Conservation (phyloP, 768 basidiomycete genomes). For the Lactarius evosmus region DNA sequence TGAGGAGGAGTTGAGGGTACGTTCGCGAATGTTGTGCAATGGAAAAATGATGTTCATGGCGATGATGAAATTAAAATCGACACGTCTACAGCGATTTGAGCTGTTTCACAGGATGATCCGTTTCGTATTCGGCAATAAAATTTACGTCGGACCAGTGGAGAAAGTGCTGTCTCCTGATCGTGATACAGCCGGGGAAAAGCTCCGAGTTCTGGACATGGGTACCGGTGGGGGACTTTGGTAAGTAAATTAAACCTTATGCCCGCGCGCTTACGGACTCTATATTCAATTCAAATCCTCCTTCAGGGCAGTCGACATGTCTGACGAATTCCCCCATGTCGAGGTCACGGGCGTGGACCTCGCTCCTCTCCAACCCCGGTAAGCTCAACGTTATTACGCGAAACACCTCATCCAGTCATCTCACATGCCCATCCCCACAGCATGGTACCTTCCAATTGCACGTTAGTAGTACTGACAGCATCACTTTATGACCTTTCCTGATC, state of each 20-base stretch:
- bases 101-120: slow-evolving; percentile 63
- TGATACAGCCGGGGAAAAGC: slow-evolving; percentile 30
- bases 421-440: slow-evolving; percentile 38
- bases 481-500: slow-evolving; percentile 7
- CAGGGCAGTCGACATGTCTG: slow-evolving; percentile 72
- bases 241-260: slow-evolving; percentile 23
- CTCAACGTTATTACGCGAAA: slow-evolving; percentile 18
- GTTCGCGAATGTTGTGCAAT: slow-evolving; percentile 35
- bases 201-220: slow-evolving; percentile 60
- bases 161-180: slow-evolving; percentile 46
- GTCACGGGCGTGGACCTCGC: slow-evolving; percentile 70
- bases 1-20: slow-evolving; percentile 54
- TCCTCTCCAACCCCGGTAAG: slow-evolving; percentile 67
- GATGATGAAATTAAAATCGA: not conserved
- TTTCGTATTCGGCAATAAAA: slow-evolving; percentile 60
- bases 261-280: not conserved
- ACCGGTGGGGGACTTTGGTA: slow-evolving; percentile 66
- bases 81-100: slow-evolving; percentile 51
- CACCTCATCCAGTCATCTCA: not conserved
- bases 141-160: slow-evolving; percentile 63
- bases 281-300: not conserved
- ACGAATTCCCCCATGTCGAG: slow-evolving; percentile 64
- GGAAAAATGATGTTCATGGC: slow-evolving; percentile 2
- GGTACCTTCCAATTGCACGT: slow-evolving; percentile 73
- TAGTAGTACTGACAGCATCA: slow-evolving; percentile 36